Evolutionary conservation across 148 eudicot species (phyloP).

Genomic region (Vaccinium myrtillus): DNA sequence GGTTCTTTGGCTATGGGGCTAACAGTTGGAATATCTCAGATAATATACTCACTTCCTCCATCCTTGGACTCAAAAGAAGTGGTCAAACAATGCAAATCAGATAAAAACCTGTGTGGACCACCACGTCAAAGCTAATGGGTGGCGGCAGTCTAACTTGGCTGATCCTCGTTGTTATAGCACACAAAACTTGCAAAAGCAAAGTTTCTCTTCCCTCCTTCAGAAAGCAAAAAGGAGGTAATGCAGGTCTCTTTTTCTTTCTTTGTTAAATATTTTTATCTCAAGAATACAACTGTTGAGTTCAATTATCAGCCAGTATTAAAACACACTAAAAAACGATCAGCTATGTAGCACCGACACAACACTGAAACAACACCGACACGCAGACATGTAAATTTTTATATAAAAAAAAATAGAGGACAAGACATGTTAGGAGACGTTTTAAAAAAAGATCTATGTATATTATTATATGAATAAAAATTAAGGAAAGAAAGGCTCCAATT

Average conservation of each 20-base stretch:
- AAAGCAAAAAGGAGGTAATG: neutral
- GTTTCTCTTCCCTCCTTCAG: neutral
- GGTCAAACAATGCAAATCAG: neutral
- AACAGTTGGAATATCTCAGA: neutral
- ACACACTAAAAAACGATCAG: neutral
- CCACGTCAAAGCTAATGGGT: constrained; percentile 1
- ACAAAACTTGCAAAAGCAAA: neutral
- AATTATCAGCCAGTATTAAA: neutral
- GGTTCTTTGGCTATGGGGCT: neutral
- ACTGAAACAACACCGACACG: too few species aligned
- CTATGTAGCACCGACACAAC: too few species aligned
- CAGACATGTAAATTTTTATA: too few species aligned
- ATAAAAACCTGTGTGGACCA: neutral
- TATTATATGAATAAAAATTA: too few species aligned
- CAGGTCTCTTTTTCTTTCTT: neutral
- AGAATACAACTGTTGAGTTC: neutral
- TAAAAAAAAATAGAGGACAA: too few species aligned
- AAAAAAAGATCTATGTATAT: too few species aligned
- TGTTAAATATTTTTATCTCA: neutral
- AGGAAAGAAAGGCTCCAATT: too few species aligned
- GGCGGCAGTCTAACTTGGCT: neutral
- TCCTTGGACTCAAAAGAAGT: neutral
- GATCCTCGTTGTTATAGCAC: neutral
- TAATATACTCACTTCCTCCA: neutral
- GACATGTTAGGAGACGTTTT: too few species aligned